Evolutionary conservation across 331 rosid species (phyloP), one percentile per base, ranked within the genome.

Genomic region (Arachis monticola): DNA sequence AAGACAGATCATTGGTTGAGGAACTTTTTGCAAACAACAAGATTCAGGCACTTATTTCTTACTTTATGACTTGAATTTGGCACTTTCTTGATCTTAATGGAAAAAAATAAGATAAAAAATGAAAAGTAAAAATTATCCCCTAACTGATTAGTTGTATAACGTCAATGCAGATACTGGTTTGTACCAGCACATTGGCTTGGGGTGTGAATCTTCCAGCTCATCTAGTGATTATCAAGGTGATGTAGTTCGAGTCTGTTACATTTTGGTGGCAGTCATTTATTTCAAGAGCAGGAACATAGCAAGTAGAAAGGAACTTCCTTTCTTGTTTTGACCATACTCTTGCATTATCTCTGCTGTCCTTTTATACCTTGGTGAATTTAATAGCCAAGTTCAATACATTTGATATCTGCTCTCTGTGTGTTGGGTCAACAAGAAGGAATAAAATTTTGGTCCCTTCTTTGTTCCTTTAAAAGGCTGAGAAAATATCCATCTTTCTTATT

Each of bases 131-230:
- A 17, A 72, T 47, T 56, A 69, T 51, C 73, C 32, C 72, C 53
- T 78, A 10, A 57, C 73, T 84, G 68, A 83, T 81, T 57, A 6
- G 64, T 69, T 67, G 13, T 69, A 65, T 65, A 47, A 66, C 79
- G 13, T 52, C 58, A 73, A 76, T 75, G 50, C 74, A 91, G 97
- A 86, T 93, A 83, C 85, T 93, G 86, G 90, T 93, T 79, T 91
- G 97, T 87, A 93, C 98, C 41, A 93, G 98, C 88, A 93, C 98
- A 67, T 86, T 93, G 83, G 98, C 98, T 53, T 93, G 98, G 98
- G 98, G 98, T 64, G 98, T 93, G 68, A 93, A 93, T 84, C 98
- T 93, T 84, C 98, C 98, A 7, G 98, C 98, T 12, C 98, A 93
- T 88, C 92, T 93, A 53, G 98, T 93, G 46, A 93, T 93, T 68